Evolutionary conservation across 1,139 yeast genomes (phyloP).

Genomic region (Taphrina wiesneri): DNA sequence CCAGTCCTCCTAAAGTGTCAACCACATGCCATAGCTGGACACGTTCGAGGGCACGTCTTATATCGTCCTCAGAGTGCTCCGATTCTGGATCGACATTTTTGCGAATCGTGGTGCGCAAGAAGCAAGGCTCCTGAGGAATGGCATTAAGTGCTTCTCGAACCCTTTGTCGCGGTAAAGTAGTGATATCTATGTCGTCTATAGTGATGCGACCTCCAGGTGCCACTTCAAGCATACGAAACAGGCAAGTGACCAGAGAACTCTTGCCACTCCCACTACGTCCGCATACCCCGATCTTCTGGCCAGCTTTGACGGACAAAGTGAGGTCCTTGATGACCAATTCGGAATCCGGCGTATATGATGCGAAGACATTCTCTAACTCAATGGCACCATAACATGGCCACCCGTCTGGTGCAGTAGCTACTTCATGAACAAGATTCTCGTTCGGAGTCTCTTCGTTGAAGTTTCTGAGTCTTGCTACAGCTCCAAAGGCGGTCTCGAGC

Average conservation of each 20-base stretch:
- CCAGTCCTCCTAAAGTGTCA: constrained; percentile 67
- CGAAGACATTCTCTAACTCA: constrained; percentile 69
- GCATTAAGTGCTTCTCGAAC: constrained; percentile 82
- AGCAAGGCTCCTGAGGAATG: constrained; percentile 96
- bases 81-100: constrained; percentile 86
- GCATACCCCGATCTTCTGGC: constrained; percentile 85
- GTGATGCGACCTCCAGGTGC: constrained; percentile 62
- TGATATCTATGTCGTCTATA: constrained; percentile 72
- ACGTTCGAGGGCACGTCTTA: constrained; percentile 53
- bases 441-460: constrained; percentile 69
- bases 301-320: constrained; percentile 73
- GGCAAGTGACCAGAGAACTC: constrained; percentile 82
- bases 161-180: constrained; percentile 74
- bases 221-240: constrained; percentile 88
- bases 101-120: constrained; percentile 85
- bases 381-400: constrained; percentile 89
- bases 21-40: constrained; percentile 51
- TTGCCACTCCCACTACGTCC: constrained; percentile 99
- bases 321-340: constrained; percentile 88
- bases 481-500: constrained; percentile 77
- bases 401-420: constrained; percentile 58
- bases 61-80: constrained; percentile 66
- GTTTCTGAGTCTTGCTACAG: constrained; percentile 73
- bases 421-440: constrained; percentile 59
- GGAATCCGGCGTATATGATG: constrained; percentile 83